Evolutionary conservation across 805 yeast genomes (phyloP).

Genomic region (Monosporozyma solicola): DNA sequence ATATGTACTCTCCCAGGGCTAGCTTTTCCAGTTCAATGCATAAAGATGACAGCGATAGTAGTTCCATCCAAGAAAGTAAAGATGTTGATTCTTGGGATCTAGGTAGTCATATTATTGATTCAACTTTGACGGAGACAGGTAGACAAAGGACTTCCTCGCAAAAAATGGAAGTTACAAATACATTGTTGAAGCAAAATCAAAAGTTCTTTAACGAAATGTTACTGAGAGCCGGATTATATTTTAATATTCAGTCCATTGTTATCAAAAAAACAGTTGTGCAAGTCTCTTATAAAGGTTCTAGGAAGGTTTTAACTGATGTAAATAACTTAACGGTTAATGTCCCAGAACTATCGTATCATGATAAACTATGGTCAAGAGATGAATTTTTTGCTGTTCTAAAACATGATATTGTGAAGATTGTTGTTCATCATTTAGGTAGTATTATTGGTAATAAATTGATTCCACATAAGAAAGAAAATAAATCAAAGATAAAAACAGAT

Average conservation of each 20-base stretch:
- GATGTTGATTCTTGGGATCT: conserved; percentile 15
- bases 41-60: background rate
- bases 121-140: background rate
- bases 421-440: conserved; percentile 50
- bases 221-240: conserved; percentile 56
- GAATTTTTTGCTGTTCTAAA: conserved; percentile 46
- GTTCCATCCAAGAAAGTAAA: conserved; percentile 4
- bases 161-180: background rate
- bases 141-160: conserved; percentile 5
- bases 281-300: conserved; percentile 62
- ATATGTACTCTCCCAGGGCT: background rate
- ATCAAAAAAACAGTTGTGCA: conserved; percentile 41
- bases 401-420: conserved; percentile 47
- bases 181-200: conserved; percentile 1
- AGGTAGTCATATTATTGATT: conserved; percentile 4
- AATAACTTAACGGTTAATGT: conserved; percentile 43
- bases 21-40: background rate
- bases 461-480: conserved; percentile 34
- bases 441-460: conserved; percentile 54
- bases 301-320: conserved; percentile 49
- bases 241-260: conserved; percentile 51
- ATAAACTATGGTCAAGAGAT: conserved; percentile 48
- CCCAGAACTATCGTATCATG: conserved; percentile 39
- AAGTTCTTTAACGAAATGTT: conserved; percentile 49
- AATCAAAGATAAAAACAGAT: conserved; percentile 13